Evolutionary conservation across 139 green algal genomes (phyloP), one percentile per base, ranked within the genome.

Genomic region (Auxenochlorella pyrenoidosa): DNA sequence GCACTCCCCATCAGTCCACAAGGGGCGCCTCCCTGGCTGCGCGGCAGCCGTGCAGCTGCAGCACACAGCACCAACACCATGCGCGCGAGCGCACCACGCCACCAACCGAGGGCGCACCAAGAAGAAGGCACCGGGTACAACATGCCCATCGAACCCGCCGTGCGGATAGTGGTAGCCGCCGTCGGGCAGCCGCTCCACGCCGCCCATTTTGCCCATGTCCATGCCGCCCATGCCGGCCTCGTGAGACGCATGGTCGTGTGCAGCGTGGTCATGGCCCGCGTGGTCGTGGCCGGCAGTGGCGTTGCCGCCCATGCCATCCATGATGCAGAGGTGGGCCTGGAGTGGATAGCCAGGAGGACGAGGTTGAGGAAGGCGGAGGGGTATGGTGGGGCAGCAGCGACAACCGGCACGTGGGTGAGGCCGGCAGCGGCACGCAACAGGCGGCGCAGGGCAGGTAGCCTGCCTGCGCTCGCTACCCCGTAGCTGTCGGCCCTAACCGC

Each of bases 41-140:
- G n/a, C n/a, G n/a, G n/a, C n/a, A n/a, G n/a, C n/a, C n/a, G n/a
- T n/a, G n/a, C n/a, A n/a, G n/a, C n/a, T n/a, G n/a, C n/a, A n/a
- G n/a, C n/a, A n/a, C n/a, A n/a, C n/a, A n/a, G n/a, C n/a, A n/a
- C n/a, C n/a, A n/a, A n/a, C n/a, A n/a, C n/a, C n/a, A n/a, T n/a
- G n/a, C n/a, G n/a, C n/a, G 47, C 10, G 47, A 54, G 47, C 47
- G 47, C 47, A 18, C 47, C 47, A 54, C 47, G 47, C n/a, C n/a
- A n/a, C n/a, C n/a, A n/a, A n/a, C n/a, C n/a, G 47, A 10, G 10
- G 47, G 32, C 83, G 30, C 63, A 90, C 77, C 36, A 93, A 5
- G 59, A 93, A 93, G 59, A 93, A 94, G 34, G 38, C 72, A 3
- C 90, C 90, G 3, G 92, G 92, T 0, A 95, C 76, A 13, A 94